phyloP scores from a whole-genome alignment of 768 basidiomycete genomes.

The Boletus vermiculosoides region DNA sequence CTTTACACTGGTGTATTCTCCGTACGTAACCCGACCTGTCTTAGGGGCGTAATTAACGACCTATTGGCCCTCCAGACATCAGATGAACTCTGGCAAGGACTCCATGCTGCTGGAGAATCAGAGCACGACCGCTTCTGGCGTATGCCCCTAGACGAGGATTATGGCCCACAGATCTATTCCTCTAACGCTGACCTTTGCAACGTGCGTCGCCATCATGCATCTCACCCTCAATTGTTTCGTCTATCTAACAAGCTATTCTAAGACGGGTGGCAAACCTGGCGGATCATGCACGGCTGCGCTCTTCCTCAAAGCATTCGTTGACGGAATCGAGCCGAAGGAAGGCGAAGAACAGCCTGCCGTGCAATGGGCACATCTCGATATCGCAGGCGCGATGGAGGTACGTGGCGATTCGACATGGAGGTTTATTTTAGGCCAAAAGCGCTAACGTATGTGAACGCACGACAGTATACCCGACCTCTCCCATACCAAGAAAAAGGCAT shows the following conservation, averaged over 20 bases:
- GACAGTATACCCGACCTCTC: conserved; percentile 48
- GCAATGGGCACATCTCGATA: conserved; percentile 88
- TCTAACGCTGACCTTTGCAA: conserved; percentile 85
- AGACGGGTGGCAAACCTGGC: conserved; percentile 72
- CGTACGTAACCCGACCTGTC: conserved; percentile 36
- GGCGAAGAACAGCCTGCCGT: conserved; percentile 51
- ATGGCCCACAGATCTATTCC: conserved; percentile 68
- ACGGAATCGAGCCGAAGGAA: conserved; percentile 65
- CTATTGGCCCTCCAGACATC: conserved; percentile 48
- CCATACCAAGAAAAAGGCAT: conserved; percentile 73
- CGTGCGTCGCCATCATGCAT: conserved; percentile 3
- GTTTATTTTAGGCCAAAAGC: neutral
- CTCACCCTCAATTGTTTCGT: neutral
- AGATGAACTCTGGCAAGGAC: conserved; percentile 68
- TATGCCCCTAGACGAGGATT: conserved; percentile 85
- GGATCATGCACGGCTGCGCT: conserved; percentile 81
- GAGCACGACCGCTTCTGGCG: conserved; percentile 89
- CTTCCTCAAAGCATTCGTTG: conserved; percentile 82
- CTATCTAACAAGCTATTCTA: conserved; percentile 2
- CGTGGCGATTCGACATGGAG: conserved; percentile 21
- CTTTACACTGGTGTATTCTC: conserved; percentile 77
- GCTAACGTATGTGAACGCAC: neutral
- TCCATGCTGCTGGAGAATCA: conserved; percentile 65
- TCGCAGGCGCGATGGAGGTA: conserved; percentile 76
- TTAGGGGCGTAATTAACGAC: neutral